These are phyloP conservation scores for Parasitella parasitica DNA, from an alignment of 371 early-diverging fungal species.

Conservation along the genomic window DNA sequence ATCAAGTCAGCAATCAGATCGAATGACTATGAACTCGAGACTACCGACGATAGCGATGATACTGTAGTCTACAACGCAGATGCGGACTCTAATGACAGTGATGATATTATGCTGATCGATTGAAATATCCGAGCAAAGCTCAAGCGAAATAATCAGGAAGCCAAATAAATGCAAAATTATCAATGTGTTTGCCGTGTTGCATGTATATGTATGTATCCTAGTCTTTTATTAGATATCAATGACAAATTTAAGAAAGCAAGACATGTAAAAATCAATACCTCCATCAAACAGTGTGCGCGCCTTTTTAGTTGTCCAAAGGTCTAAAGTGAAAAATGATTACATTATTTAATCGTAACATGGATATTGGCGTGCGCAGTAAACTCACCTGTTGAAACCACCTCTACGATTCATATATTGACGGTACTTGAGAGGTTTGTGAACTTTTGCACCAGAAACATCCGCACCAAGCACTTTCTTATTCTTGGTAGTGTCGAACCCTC, in stretches of 20 bases:
- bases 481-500: slow-evolving; percentile 88
- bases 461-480: slow-evolving; percentile 69
- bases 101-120: slow-evolving; percentile 3
- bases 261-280: not conserved
- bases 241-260: not conserved
- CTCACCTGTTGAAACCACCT: slow-evolving; percentile 84
- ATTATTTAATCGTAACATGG: too few species aligned
- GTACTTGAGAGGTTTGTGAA: slow-evolving; percentile 79
- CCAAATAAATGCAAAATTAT: not conserved
- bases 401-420: slow-evolving; percentile 95
- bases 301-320: slow-evolving; percentile 36
- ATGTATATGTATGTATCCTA: not conserved
- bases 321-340: slow-evolving; percentile 15
- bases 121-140: not conserved
- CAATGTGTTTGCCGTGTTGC: not conserved
- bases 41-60: not conserved
- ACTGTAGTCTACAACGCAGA: not conserved
- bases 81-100: not conserved
- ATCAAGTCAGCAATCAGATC: not conserved
- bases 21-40: not conserved
- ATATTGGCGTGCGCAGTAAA: too few species aligned
- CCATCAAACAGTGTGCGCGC: not conserved
- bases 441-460: slow-evolving; percentile 66
- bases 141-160: not conserved
- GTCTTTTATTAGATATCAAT: not conserved